Evolutionary conservation across 2,329 filamentous ascomycete genomes (phyloP).

Genomic region (Elsinoe necatrix): DNA sequence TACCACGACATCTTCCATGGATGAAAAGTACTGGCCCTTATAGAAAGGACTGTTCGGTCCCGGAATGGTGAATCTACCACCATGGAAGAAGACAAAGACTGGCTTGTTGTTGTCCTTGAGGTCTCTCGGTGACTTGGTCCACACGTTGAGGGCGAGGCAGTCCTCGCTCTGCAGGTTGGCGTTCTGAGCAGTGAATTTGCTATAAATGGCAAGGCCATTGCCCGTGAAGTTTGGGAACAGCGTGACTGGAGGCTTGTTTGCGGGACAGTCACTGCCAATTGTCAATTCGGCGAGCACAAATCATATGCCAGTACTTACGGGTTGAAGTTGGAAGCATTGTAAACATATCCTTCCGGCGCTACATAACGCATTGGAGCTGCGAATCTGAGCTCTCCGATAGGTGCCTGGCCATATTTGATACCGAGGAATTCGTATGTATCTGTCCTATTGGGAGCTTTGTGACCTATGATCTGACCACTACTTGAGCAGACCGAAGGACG

Average conservation of each 20-base stretch:
- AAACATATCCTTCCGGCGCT: not conserved
- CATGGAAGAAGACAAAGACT: constrained; percentile 42
- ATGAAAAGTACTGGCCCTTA: constrained; percentile 39
- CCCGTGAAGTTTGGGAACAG: constrained; percentile 23
- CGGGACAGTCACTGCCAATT: constrained; percentile 11
- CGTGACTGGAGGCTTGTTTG: constrained; percentile 21
- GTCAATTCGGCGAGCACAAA: not conserved
- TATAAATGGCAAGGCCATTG: constrained; percentile 21
- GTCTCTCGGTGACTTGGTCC: constrained; percentile 29
- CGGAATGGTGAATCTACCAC: constrained; percentile 36
- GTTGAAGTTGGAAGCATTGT: constrained; percentile 17
- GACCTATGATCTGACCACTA: constrained; percentile 2
- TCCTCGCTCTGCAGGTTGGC: constrained; percentile 22
- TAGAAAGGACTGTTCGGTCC: constrained; percentile 38
- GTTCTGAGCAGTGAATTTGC: constrained; percentile 20
- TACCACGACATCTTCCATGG: constrained; percentile 50
- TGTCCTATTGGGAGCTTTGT: not conserved
- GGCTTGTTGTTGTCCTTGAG: constrained; percentile 31
- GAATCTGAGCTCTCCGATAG: constrained; percentile 30
- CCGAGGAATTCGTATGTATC: constrained; percentile 27
- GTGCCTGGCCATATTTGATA: constrained; percentile 31
- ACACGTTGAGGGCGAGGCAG: constrained; percentile 33
- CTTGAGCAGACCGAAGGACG: not conserved
- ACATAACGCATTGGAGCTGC: constrained; percentile 19
- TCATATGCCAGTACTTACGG: not conserved